Percentiles rank a stretch among this genome's conserved stretches.
Conservation (phyloP, 768 basidiomycete species). For the Chalciporus chontae region DNA sequence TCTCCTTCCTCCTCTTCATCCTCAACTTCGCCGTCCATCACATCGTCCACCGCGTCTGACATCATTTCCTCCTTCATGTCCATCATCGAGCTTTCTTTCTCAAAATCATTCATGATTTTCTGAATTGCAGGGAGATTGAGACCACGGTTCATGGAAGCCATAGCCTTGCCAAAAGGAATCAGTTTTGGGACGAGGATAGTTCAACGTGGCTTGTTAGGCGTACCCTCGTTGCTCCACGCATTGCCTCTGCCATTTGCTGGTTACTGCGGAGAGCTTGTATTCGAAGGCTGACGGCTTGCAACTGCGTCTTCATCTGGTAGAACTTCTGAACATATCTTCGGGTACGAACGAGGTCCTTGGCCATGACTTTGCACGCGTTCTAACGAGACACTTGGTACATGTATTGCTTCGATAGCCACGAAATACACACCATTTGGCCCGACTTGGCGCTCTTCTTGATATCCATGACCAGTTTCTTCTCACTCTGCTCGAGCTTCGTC, state of each 20-base stretch:
- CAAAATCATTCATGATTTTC: slow-evolving; percentile 97
- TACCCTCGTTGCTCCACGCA: slow-evolving; percentile 96
- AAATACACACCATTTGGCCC: slow-evolving; percentile 77
- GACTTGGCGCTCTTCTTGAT: slow-evolving; percentile 96
- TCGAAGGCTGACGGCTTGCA: slow-evolving; percentile 91
- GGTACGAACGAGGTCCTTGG: slow-evolving; percentile 96
- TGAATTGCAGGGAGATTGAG: slow-evolving; percentile 94
- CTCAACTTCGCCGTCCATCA: slow-evolving; percentile 88
- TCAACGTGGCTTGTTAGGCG: slow-evolving; percentile 27
- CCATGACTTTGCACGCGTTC: slow-evolving; percentile 99
- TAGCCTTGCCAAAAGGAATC: slow-evolving; percentile 58
- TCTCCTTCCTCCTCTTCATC: slow-evolving; percentile 97
- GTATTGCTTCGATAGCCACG: slow-evolving; percentile 1
- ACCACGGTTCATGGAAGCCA: slow-evolving; percentile 96
- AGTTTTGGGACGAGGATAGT: slow-evolving; percentile 1
- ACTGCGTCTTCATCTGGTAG: slow-evolving; percentile 97
- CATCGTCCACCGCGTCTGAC: slow-evolving; percentile 97
- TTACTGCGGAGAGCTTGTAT: slow-evolving; percentile 97
- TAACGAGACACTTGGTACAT: slow-evolving; percentile 34
- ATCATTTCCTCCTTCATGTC: slow-evolving; percentile 99
- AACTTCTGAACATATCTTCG: slow-evolving; percentile 96
- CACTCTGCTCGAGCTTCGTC: slow-evolving; percentile 88
- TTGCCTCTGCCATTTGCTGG: slow-evolving; percentile 99
- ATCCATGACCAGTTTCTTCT: slow-evolving; percentile 94
- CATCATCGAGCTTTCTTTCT: slow-evolving; percentile 96